Evolutionary conservation across 2,329 filamentous ascomycete genomes (phyloP).

Genomic region (Sarocladium strictum): DNA sequence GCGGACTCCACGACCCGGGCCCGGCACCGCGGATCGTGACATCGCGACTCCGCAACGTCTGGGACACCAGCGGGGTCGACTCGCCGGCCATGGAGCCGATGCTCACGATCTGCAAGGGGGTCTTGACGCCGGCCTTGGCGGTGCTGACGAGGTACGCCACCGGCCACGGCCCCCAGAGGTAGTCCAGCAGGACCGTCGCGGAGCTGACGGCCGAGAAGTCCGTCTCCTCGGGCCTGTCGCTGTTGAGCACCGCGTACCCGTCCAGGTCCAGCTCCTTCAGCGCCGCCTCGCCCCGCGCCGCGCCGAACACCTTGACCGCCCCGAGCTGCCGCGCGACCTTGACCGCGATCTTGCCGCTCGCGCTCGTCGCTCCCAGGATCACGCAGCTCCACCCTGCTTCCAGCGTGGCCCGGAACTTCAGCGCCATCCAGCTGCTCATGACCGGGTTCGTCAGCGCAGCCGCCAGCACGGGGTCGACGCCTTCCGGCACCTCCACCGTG

Average conservation of each 20-base stretch:
- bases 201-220: slow-evolving; percentile 41
- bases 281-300: slow-evolving; percentile 39
- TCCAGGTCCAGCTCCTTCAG: slow-evolving; percentile 40
- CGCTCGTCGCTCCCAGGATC: slow-evolving; percentile 47
- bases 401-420: slow-evolving; percentile 37
- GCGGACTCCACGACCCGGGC: slow-evolving; percentile 34
- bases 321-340: slow-evolving; percentile 41
- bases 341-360: slow-evolving; percentile 45
- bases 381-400: slow-evolving; percentile 39
- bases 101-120: slow-evolving; percentile 46
- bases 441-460: slow-evolving; percentile 50
- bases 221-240: slow-evolving; percentile 28
- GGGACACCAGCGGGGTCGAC: slow-evolving; percentile 33
- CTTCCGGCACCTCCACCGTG: slow-evolving; percentile 35
- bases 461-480: slow-evolving; percentile 40
- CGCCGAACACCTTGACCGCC: slow-evolving; percentile 43
- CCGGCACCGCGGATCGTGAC: slow-evolving; percentile 41
- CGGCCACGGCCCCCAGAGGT: slow-evolving; percentile 44
- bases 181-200: slow-evolving; percentile 51
- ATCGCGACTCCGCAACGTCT: slow-evolving; percentile 40
- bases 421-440: slow-evolving; percentile 52
- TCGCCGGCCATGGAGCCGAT: slow-evolving; percentile 40
- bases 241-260: slow-evolving; percentile 34
- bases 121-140: slow-evolving; percentile 21
- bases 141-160: slow-evolving; percentile 35